Conservation (phyloP, 768 basidiomycete genomes). For the Mycena epipterygia region DNA sequence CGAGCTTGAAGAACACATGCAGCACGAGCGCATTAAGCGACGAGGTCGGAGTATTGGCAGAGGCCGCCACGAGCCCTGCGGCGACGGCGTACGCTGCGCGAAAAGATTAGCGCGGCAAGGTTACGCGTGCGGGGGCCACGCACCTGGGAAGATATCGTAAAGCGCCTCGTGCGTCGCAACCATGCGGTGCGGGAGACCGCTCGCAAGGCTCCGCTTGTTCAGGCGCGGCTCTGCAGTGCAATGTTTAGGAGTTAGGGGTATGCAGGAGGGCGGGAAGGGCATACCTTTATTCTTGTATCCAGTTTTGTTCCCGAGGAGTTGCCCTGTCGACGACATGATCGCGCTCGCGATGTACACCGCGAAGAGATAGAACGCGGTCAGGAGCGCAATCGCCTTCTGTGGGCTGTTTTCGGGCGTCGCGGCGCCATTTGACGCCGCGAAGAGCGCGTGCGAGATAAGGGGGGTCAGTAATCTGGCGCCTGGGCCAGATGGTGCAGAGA, state of each 20-base stretch:
- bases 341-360: slow-evolving; percentile 10
- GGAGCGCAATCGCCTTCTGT: background rate
- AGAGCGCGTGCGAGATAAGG: background rate
- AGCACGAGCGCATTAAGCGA: slow-evolving; percentile 18
- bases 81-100: slow-evolving; percentile 7
- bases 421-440: background rate
- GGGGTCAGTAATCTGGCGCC: background rate
- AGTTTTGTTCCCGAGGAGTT: slow-evolving; percentile 12
- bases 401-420: background rate
- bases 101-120: background rate
- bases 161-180: slow-evolving; percentile 26
- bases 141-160: slow-evolving; percentile 25
- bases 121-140: background rate
- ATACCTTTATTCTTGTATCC: slow-evolving; percentile 21
- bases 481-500: background rate
- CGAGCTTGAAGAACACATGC: slow-evolving; percentile 23
- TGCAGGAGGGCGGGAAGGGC: background rate
- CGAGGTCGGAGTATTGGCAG: background rate
- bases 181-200: slow-evolving; percentile 18
- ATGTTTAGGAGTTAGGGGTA: background rate
- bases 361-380: background rate
- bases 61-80: slow-evolving; percentile 6
- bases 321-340: background rate
- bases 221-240: slow-evolving; percentile 13
- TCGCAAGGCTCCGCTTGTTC: slow-evolving; percentile 9